Evolutionary conservation across 495 filamentous ascomycete genomes (phyloP).

Genomic region (Penicillium macrosclerotiorum): DNA sequence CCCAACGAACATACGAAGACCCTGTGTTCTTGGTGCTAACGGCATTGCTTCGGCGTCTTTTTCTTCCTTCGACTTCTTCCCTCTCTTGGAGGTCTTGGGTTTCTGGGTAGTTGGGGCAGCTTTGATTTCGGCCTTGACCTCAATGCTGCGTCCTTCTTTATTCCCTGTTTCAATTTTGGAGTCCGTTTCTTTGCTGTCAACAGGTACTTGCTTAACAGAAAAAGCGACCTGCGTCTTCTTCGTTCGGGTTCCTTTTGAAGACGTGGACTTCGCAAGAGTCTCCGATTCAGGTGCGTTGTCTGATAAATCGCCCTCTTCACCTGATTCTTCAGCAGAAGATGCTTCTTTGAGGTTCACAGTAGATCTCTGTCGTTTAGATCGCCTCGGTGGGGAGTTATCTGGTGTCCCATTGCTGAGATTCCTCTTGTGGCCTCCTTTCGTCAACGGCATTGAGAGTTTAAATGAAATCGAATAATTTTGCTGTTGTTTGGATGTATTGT

Average conservation of each 20-base stretch:
- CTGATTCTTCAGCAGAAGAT: conserved; percentile 14
- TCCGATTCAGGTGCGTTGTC: conserved; percentile 2
- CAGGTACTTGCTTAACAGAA: conserved; percentile 21
- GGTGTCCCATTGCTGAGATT: conserved; percentile 28
- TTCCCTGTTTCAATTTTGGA: background rate
- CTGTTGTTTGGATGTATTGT: background rate
- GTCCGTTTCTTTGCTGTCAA: conserved; percentile 1
- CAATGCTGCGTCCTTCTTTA: background rate
- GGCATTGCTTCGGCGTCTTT: conserved; percentile 55
- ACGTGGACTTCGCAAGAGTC: background rate
- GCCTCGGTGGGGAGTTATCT: conserved; percentile 30
- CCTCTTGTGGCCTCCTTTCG: conserved; percentile 20
- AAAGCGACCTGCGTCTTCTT: conserved; percentile 7
- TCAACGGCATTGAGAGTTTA: background rate
- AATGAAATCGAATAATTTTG: no score
- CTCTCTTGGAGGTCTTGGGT: conserved; percentile 16
- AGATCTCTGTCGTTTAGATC: conserved; percentile 41
- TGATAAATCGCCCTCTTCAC: conserved; percentile 12
- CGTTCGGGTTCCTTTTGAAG: background rate
- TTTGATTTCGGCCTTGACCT: conserved; percentile 1
- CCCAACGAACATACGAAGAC: conserved; percentile 80
- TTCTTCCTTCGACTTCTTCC: conserved; percentile 41
- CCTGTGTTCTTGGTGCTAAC: conserved; percentile 63
- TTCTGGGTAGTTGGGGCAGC: background rate
- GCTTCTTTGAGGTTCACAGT: conserved; percentile 17